Evolutionary conservation across 2,329 filamentous ascomycete species (phyloP).

Genomic region (Hirsutella rhossiliensis): DNA sequence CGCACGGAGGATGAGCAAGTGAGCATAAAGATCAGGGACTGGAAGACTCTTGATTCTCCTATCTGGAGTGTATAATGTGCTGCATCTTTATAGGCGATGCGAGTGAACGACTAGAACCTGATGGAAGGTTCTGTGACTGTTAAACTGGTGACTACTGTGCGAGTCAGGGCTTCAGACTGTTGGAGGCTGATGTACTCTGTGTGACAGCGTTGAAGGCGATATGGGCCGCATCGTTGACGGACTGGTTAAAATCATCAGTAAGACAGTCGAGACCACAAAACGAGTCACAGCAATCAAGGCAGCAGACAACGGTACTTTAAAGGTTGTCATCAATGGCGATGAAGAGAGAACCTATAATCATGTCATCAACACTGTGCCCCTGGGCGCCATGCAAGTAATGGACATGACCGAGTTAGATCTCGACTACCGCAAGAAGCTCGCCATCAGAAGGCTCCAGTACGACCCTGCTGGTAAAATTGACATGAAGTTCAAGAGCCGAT

Average conservation of each 20-base stretch:
- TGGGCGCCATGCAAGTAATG: conserved; percentile 13
- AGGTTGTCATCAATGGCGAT: conserved; percentile 10
- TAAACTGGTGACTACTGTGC: too few relatives aligned
- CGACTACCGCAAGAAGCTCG: conserved; percentile 14
- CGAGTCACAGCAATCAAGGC: background rate
- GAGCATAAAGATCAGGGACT: too few relatives aligned
- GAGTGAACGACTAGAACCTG: too few relatives aligned
- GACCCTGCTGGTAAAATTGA: conserved; percentile 17
- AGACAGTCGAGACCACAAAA: background rate
- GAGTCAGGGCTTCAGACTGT: too few relatives aligned
- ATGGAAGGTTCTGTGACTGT: too few relatives aligned
- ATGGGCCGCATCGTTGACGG: conserved; percentile 6
- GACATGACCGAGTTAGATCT: conserved; percentile 12
- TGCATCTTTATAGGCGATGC: too few relatives aligned
- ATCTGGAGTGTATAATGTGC: too few relatives aligned
- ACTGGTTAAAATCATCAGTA: conserved; percentile 1
- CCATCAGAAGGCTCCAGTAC: conserved; percentile 17
- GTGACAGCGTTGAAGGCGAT: conserved; percentile 21
- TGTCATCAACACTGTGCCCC: conserved; percentile 13
- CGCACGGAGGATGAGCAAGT: too few relatives aligned
- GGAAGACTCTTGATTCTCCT: too few relatives aligned
- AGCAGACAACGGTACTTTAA: conserved; percentile 6
- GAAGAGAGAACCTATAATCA: conserved; percentile 1
- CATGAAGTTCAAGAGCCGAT: conserved; percentile 20
- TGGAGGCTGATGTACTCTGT: too few relatives aligned